Percentiles rank a stretch among this genome's conserved stretches.
Evolutionary conservation across 495 filamentous ascomycete species (phyloP).

Genomic region (Penicillium lividum): DNA sequence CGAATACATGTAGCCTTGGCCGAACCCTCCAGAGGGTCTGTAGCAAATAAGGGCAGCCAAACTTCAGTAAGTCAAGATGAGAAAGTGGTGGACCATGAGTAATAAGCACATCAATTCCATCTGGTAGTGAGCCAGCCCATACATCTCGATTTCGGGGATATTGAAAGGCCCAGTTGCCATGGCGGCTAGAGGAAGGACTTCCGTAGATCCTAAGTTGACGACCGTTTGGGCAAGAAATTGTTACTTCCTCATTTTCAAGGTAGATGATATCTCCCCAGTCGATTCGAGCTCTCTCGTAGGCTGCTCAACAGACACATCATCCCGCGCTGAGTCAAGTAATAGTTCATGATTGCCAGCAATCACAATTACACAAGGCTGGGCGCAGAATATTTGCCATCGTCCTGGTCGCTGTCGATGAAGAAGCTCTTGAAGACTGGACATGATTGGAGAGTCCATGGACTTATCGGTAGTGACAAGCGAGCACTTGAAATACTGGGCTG

Average conservation of each 20-base stretch:
- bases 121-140: slow-evolving; percentile 49
- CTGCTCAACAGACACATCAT: slow-evolving; percentile 14
- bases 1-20: slow-evolving; percentile 73
- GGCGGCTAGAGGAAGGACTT: slow-evolving; percentile 48
- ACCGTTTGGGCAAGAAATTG: slow-evolving; percentile 50
- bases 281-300: slow-evolving; percentile 23
- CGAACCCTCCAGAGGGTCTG: slow-evolving; percentile 64
- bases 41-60: slow-evolving; percentile 65
- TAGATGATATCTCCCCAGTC: slow-evolving; percentile 53
- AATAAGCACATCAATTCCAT: slow-evolving; percentile 69
- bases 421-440: slow-evolving; percentile 18
- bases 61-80: slow-evolving; percentile 60
- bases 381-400: slow-evolving; percentile 20
- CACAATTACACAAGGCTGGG: slow-evolving; percentile 44
- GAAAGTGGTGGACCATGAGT: slow-evolving; percentile 64
- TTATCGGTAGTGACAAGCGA: background rate
- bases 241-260: slow-evolving; percentile 47
- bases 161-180: slow-evolving; percentile 56
- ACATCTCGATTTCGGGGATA: slow-evolving; percentile 29
- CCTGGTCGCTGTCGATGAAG: slow-evolving; percentile 20
- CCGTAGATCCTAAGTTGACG: slow-evolving; percentile 57
- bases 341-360: slow-evolving; percentile 75
- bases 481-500: background rate
- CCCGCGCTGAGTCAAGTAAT: slow-evolving; percentile 55
- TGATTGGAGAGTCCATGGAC: background rate